Evolutionary conservation across 352 stramenopile species (phyloP).

Genomic region (Globisporangium cederbergense): DNA sequence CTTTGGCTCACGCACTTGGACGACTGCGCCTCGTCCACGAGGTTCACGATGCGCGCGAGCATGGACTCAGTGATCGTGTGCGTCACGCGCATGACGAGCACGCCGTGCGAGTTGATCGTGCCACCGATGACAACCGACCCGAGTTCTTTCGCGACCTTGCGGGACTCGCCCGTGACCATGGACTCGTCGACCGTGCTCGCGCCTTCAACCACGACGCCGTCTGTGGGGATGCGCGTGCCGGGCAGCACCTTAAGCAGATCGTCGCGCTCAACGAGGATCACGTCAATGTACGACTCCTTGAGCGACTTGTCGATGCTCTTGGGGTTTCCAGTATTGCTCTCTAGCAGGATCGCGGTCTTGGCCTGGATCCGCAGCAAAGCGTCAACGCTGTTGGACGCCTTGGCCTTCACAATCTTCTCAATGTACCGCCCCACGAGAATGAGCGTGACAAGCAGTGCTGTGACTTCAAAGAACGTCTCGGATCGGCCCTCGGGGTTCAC

Average conservation of each 20-base stretch:
- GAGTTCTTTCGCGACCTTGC: constrained; percentile 60
- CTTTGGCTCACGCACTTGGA: constrained; percentile 60
- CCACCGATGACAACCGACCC: constrained; percentile 63
- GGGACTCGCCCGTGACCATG: constrained; percentile 71
- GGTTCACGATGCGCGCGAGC: constrained; percentile 65
- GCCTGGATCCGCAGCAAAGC: constrained; percentile 65
- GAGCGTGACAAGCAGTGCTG: constrained; percentile 59
- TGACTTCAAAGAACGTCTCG: constrained; percentile 78
- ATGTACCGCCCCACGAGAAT: constrained; percentile 77
- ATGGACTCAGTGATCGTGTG: constrained; percentile 76
- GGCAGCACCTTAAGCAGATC: constrained; percentile 71
- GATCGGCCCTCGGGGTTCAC: constrained; percentile 25
- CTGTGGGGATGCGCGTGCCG: constrained; percentile 63
- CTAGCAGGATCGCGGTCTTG: constrained; percentile 88
- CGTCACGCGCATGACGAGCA: constrained; percentile 64
- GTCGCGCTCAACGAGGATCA: constrained; percentile 68
- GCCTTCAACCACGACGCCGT: constrained; percentile 65
- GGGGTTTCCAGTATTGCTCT: constrained; percentile 24
- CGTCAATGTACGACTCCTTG: constrained; percentile 72
- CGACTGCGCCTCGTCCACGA: constrained; percentile 72
- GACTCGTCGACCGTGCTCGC: constrained; percentile 71
- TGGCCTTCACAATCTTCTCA: constrained; percentile 66
- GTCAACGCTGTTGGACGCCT: constrained; percentile 66
- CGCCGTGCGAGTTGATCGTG: constrained; percentile 67
- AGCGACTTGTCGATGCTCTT: constrained; percentile 14